phyloP scores from a whole-genome alignment of 2,329 filamentous ascomycete genomes.

The Pestalotiopsis sp. region DNA sequence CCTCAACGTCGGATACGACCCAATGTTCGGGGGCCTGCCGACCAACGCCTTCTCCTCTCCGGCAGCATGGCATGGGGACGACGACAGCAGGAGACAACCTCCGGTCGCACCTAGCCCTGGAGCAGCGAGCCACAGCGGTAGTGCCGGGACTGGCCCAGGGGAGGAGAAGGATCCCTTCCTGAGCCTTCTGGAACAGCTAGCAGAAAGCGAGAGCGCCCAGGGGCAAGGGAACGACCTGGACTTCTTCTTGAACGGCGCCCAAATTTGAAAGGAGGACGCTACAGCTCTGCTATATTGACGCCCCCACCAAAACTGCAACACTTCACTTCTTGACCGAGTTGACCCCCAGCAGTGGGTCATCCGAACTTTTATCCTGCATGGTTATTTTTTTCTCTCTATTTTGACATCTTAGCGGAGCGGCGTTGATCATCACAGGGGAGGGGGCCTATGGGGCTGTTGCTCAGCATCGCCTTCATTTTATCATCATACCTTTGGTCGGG shows the following conservation, averaged over 20 bases:
- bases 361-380: slow-evolving; percentile 3
- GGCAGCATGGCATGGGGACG: slow-evolving; percentile 50
- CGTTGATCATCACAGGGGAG: slow-evolving; percentile 8
- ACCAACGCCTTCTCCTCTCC: slow-evolving; percentile 57
- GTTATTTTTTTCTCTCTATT: background rate
- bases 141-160: slow-evolving; percentile 48
- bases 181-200: slow-evolving; percentile 77
- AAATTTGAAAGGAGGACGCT: slow-evolving; percentile 21
- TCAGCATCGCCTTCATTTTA: background rate
- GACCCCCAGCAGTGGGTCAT: background rate
- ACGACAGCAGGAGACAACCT: slow-evolving; percentile 39
- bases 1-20: slow-evolving; percentile 49
- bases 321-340: slow-evolving; percentile 7
- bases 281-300: background rate
- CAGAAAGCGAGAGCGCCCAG: slow-evolving; percentile 74
- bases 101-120: slow-evolving; percentile 46
- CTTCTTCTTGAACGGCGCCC: slow-evolving; percentile 63
- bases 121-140: slow-evolving; percentile 51
- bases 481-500: background rate
- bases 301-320: background rate
- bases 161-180: slow-evolving; percentile 83
- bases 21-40: slow-evolving; percentile 61
- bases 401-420: slow-evolving; percentile 6
- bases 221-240: slow-evolving; percentile 76
- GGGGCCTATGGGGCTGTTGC: background rate